These are phyloP conservation scores for Termitomyces sp. DNA, from an alignment of 768 basidiomycete species.

Conservation along the genomic window DNA sequence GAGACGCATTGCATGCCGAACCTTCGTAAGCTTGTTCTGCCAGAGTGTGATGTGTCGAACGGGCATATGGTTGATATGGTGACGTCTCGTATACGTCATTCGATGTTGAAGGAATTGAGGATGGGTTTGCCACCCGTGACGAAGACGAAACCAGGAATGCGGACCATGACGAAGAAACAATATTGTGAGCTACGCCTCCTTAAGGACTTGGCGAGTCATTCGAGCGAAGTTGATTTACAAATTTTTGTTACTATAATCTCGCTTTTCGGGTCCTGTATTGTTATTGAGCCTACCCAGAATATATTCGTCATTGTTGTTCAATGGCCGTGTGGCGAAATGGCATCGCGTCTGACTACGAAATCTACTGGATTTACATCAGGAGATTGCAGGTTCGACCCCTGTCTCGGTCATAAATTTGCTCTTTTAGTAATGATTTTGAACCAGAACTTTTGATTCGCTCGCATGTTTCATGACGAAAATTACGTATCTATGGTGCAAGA, in stretches of 20 bases:
- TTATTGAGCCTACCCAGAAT: too few relatives aligned
- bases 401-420: constrained; percentile 23
- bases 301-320: too few relatives aligned
- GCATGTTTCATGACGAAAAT: too few relatives aligned
- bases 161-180: neutral
- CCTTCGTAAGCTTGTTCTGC: neutral
- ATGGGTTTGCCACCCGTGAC: neutral
- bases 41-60: neutral
- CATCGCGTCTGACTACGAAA: constrained; percentile 91
- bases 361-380: constrained; percentile 39
- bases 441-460: neutral
- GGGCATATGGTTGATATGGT: constrained; percentile 1
- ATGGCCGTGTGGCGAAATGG: constrained; percentile 66
- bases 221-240: neutral
- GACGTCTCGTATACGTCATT: neutral
- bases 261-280: neutral
- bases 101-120: neutral
- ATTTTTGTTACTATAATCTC: neutral
- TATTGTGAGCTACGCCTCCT: neutral
- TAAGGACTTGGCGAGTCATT: neutral
- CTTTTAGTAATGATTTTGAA: too few relatives aligned
- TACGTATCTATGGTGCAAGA: too few relatives aligned
- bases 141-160: neutral
- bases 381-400: constrained; percentile 83
- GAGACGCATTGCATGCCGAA: neutral